Percentiles rank a stretch among this genome's conserved stretches.
phyloP scores from a whole-genome alignment of 768 basidiomycete species.

The Rhodotorula paludigena region DNA sequence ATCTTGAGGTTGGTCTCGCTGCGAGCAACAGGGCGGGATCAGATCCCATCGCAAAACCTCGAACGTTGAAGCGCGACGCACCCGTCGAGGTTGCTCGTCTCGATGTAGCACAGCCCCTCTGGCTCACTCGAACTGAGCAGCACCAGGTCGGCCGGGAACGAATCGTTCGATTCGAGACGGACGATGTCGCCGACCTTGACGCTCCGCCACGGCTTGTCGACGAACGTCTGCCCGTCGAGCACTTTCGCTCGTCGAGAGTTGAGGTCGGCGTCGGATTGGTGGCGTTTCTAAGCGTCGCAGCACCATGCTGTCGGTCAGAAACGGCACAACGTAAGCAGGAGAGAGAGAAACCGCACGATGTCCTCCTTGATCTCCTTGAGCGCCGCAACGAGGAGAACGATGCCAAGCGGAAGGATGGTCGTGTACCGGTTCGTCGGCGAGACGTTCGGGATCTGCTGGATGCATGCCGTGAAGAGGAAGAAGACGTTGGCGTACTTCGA shows the following conservation, averaged over 20 bases:
- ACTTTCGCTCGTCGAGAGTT: constrained; percentile 78
- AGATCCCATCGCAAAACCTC: too few species aligned
- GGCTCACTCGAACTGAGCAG: constrained; percentile 86
- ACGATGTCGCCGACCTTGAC: constrained; percentile 87
- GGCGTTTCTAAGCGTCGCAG: constrained; percentile 62
- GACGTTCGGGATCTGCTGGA: constrained; percentile 95
- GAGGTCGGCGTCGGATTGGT: constrained; percentile 86
- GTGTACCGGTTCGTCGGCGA: constrained; percentile 94
- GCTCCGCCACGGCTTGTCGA: constrained; percentile 76
- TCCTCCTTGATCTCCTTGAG: constrained; percentile 96
- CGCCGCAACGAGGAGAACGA: constrained; percentile 86
- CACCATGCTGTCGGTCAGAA: background rate
- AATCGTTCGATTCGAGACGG: constrained; percentile 82
- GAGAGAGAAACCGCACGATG: constrained; percentile 58
- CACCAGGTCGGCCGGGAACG: constrained; percentile 91
- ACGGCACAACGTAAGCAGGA: background rate
- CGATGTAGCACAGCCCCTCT: constrained; percentile 94
- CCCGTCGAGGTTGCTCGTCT: constrained; percentile 97
- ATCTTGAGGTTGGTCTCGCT: constrained; percentile 99
- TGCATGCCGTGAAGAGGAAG: constrained; percentile 85
- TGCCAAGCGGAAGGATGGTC: constrained; percentile 81
- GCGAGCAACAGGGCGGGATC: background rate
- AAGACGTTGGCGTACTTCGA: constrained; percentile 89
- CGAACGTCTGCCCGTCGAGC: constrained; percentile 61
- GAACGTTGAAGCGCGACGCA: constrained; percentile 45